These are phyloP conservation scores for Blastocystis sp. DNA, from an alignment of 352 stramenopile genomes.

Conservation along the genomic window DNA sequence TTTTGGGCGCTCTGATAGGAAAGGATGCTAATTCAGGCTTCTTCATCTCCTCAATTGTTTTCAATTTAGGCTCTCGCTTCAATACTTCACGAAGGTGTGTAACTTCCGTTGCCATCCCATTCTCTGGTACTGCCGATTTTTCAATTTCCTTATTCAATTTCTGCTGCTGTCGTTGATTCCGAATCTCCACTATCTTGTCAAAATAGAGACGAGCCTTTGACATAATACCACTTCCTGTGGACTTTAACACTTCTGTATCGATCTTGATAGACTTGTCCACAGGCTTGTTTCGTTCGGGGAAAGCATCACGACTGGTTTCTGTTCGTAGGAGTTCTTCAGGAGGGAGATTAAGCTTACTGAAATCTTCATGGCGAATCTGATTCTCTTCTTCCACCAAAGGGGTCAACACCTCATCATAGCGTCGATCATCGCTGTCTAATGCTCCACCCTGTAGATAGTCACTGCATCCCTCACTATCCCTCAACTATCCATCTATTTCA, in stretches of 20 bases:
- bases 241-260: background rate
- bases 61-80: conserved; percentile 15
- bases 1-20: conserved; percentile 27
- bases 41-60: conserved; percentile 57
- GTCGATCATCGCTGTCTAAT: background rate
- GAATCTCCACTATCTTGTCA: background rate
- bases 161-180: background rate
- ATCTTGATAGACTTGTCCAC: conserved; percentile 30
- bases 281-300: background rate
- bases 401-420: background rate
- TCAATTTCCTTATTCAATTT: background rate
- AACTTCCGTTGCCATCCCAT: background rate
- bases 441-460: background rate
- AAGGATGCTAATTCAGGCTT: conserved; percentile 34
- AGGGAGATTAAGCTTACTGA: conserved; percentile 50
- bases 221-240: background rate
- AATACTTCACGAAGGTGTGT: background rate
- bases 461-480: background rate
- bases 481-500: background rate
- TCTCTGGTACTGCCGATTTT: background rate
- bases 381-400: conserved; percentile 38
- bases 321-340: conserved; percentile 38
- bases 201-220: background rate
- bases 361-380: background rate
- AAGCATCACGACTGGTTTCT: background rate